These are phyloP conservation scores for Yamadazyma nakazawae DNA, from an alignment of 805 yeast genomes.

Conservation along the genomic window DNA sequence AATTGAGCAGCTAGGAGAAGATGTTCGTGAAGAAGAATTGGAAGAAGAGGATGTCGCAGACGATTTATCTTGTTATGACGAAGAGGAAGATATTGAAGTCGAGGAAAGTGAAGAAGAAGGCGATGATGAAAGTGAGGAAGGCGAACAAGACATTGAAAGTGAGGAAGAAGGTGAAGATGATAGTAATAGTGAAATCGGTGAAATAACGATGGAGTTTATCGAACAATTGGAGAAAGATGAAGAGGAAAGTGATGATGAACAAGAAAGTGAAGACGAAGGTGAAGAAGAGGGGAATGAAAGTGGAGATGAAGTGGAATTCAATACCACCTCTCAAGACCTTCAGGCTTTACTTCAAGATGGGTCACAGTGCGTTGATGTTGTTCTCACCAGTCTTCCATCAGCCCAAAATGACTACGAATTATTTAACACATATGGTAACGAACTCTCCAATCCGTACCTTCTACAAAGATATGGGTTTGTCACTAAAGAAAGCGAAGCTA, in stretches of 20 bases:
- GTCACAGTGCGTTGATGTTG: slow-evolving; percentile 67
- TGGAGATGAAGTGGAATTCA: background rate
- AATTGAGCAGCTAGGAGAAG: background rate
- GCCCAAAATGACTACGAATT: slow-evolving; percentile 52
- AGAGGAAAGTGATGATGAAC: slow-evolving; percentile 7
- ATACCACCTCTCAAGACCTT: slow-evolving; percentile 23
- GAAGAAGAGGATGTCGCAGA: slow-evolving; percentile 8
- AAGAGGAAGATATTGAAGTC: slow-evolving; percentile 15
- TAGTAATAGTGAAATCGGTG: slow-evolving; percentile 8
- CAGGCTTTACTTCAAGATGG: slow-evolving; percentile 33
- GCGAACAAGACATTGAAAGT: slow-evolving; percentile 10
- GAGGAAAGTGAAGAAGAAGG: slow-evolving; percentile 7
- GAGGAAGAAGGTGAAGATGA: slow-evolving; percentile 11
- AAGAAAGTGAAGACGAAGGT: slow-evolving; percentile 3
- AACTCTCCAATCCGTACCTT: slow-evolving; percentile 59
- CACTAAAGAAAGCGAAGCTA: slow-evolving; percentile 44
- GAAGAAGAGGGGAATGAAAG: slow-evolving; percentile 1
- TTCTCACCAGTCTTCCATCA: slow-evolving; percentile 41
- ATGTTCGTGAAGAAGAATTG: slow-evolving; percentile 5
- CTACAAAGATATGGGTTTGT: slow-evolving; percentile 80
- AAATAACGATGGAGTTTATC: slow-evolving; percentile 25
- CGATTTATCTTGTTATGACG: slow-evolving; percentile 4
- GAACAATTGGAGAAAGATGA: slow-evolving; percentile 26
- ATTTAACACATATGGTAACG: slow-evolving; percentile 78
- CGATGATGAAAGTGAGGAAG: background rate